Base-by-base conservation (phyloP, 768 basidiomycete genomes). In the Crassisporium funariophilum region DNA sequence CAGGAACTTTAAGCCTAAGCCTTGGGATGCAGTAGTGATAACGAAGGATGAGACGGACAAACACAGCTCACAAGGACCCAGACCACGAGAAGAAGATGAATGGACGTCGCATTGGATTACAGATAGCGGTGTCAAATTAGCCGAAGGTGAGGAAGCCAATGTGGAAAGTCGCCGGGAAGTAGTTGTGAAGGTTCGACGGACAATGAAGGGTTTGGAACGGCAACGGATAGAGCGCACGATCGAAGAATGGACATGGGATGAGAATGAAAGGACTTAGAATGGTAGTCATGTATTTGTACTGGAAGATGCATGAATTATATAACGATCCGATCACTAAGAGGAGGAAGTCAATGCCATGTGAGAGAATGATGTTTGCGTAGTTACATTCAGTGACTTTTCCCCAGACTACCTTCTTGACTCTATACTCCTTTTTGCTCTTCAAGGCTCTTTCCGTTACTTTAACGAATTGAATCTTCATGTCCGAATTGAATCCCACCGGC, bases 181-280 rank as follows among this genome's bases (percentile, higher is more conserved):
- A 25, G 70, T 81, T 6, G 63, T 84, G 15, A 85, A 80, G 63
- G 73, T 84, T 49, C 76, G 86, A 50, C 75, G 71, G 61, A 80
- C 77, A 7, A 66, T 55, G 33, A 68, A 71, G 21, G 81, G 84
- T 16, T 34, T 89, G 33, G 88, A 90, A 59, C 71, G 88, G 53
- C 88, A 91, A 53, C 76, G 80, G 39, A 78, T 88, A 52, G 83
- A 86, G 58, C 78, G 88, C 48, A 67, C 73, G 19, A 65, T 84
- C 34, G 88, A 91, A 66, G 74, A 75, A 41, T 90, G 86, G 86
- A 71, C 59, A 41, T 56, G 41, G 35, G 22, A 13, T 41, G 46
- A 35, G 36, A 45, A 36, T 21, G 15, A 46, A 38, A 46, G 21
- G 6, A 19, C 15, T 13, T 17, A 17, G n/a, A 31, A 31, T 31